phyloP scores from a whole-genome alignment of 768 basidiomycete genomes.

The Russula earlei region DNA sequence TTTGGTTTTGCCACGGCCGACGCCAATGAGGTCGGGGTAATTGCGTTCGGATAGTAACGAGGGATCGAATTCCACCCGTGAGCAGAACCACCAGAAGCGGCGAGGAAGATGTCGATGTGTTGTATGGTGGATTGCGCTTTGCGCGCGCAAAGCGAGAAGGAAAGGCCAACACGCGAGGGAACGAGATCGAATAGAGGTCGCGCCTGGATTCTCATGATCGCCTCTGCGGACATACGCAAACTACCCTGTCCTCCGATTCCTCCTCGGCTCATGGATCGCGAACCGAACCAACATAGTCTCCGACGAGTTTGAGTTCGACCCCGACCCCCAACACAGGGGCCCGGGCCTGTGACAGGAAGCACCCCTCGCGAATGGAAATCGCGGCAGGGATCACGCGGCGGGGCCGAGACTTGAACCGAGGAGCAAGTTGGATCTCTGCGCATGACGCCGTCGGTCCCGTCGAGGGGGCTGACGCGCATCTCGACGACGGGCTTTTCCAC shows the following conservation, averaged over 20 bases:
- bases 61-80: slow-evolving; percentile 69
- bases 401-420: too few species aligned
- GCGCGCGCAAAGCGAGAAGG: slow-evolving; percentile 45
- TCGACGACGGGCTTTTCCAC: too few species aligned
- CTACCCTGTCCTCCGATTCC: slow-evolving; percentile 36
- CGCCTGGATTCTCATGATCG: slow-evolving; percentile 73
- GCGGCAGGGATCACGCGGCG: too few species aligned
- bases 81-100: slow-evolving; percentile 57
- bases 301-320: slow-evolving; percentile 70
- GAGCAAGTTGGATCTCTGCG: too few species aligned
- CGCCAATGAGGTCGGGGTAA: slow-evolving; percentile 70
- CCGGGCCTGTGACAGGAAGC: too few species aligned
- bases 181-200: slow-evolving; percentile 11
- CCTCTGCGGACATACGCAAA: slow-evolving; percentile 77
- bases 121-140: slow-evolving; percentile 40
- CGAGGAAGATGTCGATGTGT: slow-evolving; percentile 22
- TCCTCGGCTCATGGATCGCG: slow-evolving; percentile 17
- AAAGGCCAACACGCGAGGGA: slow-evolving; percentile 22
- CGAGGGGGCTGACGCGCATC: too few species aligned
- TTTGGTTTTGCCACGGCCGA: slow-evolving; percentile 43
- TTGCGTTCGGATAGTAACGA: slow-evolving; percentile 44
- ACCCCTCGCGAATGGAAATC: slow-evolving; percentile 40
- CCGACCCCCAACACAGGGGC: slow-evolving; percentile 68
- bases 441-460: too few species aligned
- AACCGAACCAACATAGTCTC: slow-evolving; percentile 50